Conservation (phyloP, 129 eudicot species). For the Flaveria linearis region DNA sequence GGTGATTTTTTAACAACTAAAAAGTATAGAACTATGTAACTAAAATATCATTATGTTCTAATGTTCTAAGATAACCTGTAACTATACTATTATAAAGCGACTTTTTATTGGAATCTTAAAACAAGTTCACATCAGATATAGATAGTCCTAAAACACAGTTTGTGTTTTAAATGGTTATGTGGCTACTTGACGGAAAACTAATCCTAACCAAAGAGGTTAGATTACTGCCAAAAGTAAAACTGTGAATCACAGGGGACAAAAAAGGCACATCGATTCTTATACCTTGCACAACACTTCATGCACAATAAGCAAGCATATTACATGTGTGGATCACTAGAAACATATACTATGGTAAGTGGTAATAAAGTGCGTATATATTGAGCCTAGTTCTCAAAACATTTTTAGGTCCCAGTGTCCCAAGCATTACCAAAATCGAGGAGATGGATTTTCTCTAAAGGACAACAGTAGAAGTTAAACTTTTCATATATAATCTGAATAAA, state of each 20-base stretch:
- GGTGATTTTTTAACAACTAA: slow-evolving; percentile 2
- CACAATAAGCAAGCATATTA: slow-evolving; percentile 7
- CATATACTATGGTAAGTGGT: slow-evolving; percentile 27
- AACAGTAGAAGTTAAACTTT: slow-evolving; percentile 13
- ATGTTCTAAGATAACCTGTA: not conserved
- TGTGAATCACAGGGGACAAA: slow-evolving; percentile 8
- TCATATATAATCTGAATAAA: slow-evolving; percentile 1
- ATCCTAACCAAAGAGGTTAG: slow-evolving; percentile 18
- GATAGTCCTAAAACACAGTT: slow-evolving; percentile 18
- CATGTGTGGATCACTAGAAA: slow-evolving; percentile 20
- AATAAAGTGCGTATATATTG: slow-evolving; percentile 31
- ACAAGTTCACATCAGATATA: slow-evolving; percentile 17
- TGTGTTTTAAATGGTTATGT: slow-evolving; percentile 18
- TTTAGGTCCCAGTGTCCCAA: slow-evolving; percentile 8
- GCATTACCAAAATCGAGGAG: slow-evolving; percentile 14
- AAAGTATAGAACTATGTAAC: not conserved
- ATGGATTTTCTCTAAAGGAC: not conserved
- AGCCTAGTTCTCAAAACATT: slow-evolving; percentile 25
- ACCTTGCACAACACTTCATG: not conserved
- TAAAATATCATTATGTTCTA: slow-evolving; percentile 4
- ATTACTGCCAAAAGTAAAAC: slow-evolving; percentile 1
- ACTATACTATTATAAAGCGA: not conserved
- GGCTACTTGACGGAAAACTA: slow-evolving; percentile 27
- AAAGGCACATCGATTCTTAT: slow-evolving; percentile 23
- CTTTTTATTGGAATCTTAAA: slow-evolving; percentile 16